Evolutionary conservation across 176 grass and related monocot genomes (phyloP).

Genomic region (Miscanthus lutarioriparius): DNA sequence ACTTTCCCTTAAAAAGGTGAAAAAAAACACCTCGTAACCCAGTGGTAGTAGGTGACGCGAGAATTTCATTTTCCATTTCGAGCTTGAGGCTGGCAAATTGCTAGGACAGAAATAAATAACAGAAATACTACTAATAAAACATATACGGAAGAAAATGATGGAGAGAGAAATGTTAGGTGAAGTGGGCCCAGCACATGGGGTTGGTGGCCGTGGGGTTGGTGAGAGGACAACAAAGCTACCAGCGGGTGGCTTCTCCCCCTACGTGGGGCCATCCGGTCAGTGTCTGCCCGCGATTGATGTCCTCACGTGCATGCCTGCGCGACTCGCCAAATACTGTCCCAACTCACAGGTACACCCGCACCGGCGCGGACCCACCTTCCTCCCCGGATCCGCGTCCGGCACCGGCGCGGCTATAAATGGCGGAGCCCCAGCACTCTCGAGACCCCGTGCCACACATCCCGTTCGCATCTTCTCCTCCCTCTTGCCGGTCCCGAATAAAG

Average conservation of each 20-base stretch:
- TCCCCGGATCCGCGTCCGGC: not conserved
- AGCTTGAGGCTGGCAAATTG: not conserved
- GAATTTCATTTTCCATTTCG: not conserved
- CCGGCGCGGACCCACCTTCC: not conserved
- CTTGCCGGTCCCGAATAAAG: not conserved
- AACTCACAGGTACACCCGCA: not conserved
- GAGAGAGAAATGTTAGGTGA: not conserved
- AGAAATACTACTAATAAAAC: not conserved
- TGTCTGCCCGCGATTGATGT: accelerated
- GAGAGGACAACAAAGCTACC: not conserved
- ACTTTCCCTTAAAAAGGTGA: not conserved
- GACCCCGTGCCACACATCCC: slow-evolving; percentile 17
- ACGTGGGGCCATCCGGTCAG: not conserved
- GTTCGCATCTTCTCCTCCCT: not conserved
- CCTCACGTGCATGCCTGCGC: not conserved
- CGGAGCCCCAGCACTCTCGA: not conserved
- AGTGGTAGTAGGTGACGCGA: not conserved
- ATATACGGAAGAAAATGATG: not conserved
- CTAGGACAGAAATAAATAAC: not conserved
- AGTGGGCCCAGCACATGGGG: not conserved
- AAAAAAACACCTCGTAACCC: not conserved
- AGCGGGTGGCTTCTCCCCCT: not conserved
- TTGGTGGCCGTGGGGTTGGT: slow-evolving; percentile 19
- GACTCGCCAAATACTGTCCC: not conserved
- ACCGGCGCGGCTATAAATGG: slow-evolving; percentile 25